Evolutionary conservation across 345 rosid species (phyloP), one percentile per base, ranked within the genome.

Genomic region (Citrus medica): DNA sequence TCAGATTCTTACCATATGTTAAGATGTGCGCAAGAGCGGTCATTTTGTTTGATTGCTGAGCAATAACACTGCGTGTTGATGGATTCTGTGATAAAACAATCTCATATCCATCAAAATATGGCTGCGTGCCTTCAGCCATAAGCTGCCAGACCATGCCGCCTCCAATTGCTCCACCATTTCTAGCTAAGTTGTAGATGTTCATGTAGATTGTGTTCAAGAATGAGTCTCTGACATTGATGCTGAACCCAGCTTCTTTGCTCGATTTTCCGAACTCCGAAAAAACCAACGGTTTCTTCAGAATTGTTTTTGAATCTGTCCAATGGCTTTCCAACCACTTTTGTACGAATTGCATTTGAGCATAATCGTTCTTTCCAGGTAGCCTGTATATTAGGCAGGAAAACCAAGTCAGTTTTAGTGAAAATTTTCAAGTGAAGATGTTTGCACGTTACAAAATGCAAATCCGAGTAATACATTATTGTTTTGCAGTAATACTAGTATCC

Each of bases 141-240:
- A 88, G 53, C 61, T 88, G 90, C 92, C 90, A 88, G 28, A 88
- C 79, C 86, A 88, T 48, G 28, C 86, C 88, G 2, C 88, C 90
- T 0, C 78, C 86, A 16, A 83, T 14, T n/a, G 81, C 67, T 35
- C 88, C 87, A 25, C 86, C 83, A 7, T 8, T 75, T 7, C 67
- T 82, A 1, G 87, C 87, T 0, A 82, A 60, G 17, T 28, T 42
- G 74, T 81, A 81, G 35, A 89, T 83, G 71, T 12, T 76, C 3
- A 10, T 24, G 48, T 85, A 89, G 21, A 87, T 61, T 17, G 81
- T 5, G 28, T 65, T 76, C 73, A 87, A 35, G 76, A 80, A 85
- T 19, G 80, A 61, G 21, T 85, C 86, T 60, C 87, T 79, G 1
- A 22, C 69, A 37, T 4, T 40, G 16, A 37, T 63, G 62, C 67